Evolutionary conservation across 768 basidiomycete species (phyloP), one percentile per base, ranked within the genome.

Genomic region (Naganishia vaughanmartiniae): DNA sequence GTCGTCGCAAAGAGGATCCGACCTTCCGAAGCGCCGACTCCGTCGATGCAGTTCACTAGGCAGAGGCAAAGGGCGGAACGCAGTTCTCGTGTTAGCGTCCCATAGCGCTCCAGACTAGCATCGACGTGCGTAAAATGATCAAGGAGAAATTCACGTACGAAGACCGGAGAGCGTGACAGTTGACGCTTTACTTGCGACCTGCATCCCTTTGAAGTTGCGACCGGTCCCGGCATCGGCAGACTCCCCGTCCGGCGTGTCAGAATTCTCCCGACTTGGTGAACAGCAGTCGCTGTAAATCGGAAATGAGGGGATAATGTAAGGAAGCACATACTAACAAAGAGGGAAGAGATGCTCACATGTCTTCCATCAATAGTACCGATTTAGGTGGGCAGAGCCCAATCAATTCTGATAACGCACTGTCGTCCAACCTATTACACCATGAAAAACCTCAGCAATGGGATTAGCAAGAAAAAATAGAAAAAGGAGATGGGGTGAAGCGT

Each of bases 341-440:
- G 21, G n/a, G 21, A 65, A 36, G 19, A 21, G 45, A 24, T 1
- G 66, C 76, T 73, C 54, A 78, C 79, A 95, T 87, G 79, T 95
- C 93, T 79, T 95, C 93, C 26, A 95, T 85, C 14, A 95, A 85
- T 67, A 95, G 87, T 54, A 95, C 90, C 78, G 90, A 91, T 21
- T 88, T 87, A 39, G 89, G 87, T 3, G 92, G 91, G 6, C 93
- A 91, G 45, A 89, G 87, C 33, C 91, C 89, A 89, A 95, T 91
- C 45, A 94, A 86, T 12, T 89, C 88, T 28, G 88, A 89, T 33
- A 95, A 84, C 11, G 91, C 92, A 73, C 88, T 88, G 78, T 95
- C 93, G 70, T 89, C 77, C 75, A 80, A 74, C 12, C 79, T 80
- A 53, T 34, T 28, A 28, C 28, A 28, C 6, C 19, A 7, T 24